These are phyloP conservation scores for Carex parvula DNA, from an alignment of 176 grass and related monocot genomes.

Conservation along the genomic window DNA sequence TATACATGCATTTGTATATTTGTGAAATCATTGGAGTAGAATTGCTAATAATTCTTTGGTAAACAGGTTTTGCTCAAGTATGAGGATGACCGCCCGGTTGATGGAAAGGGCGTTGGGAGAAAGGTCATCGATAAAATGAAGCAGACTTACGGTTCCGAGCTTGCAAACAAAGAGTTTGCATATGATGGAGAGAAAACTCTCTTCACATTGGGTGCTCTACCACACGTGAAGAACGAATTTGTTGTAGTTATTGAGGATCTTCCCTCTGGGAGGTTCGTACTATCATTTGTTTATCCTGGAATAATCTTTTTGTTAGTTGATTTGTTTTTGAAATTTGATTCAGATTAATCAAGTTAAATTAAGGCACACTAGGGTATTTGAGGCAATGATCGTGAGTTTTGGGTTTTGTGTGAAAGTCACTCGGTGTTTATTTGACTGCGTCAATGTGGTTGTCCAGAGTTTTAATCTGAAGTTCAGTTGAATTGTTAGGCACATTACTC, in stretches of 20 bases:
- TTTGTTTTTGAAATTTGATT: not conserved
- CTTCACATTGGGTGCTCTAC: conserved; percentile 76
- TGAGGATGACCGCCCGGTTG: conserved; percentile 74
- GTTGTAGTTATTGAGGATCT: conserved; percentile 59
- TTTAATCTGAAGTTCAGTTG: not conserved
- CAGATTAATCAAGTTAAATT: too few species aligned
- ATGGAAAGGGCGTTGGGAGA: conserved; percentile 66
- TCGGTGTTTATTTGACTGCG: not conserved
- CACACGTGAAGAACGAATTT: conserved; percentile 64
- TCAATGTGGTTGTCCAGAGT: not conserved
- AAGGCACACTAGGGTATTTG: too few species aligned
- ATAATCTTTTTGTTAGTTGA: not conserved
- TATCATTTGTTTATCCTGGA: too few species aligned
- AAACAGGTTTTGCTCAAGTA: conserved; percentile 72
- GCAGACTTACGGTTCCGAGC: conserved; percentile 54
- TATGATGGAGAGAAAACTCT: conserved; percentile 92
- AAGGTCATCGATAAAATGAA: conserved; percentile 71
- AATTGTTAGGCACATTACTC: not conserved
- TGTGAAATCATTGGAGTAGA: not conserved
- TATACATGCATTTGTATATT: not conserved
- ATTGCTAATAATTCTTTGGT: not conserved
- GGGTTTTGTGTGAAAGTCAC: not conserved
- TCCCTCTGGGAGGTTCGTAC: conserved; percentile 53
- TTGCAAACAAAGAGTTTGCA: conserved; percentile 73
- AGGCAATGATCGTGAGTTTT: not conserved